A percentile compares a stretch with the other conserved stretches of the same genome.
Evolutionary conservation across 1,284 basidiomycete species (phyloP).

Genomic region (Sporisorium scitamineum): DNA sequence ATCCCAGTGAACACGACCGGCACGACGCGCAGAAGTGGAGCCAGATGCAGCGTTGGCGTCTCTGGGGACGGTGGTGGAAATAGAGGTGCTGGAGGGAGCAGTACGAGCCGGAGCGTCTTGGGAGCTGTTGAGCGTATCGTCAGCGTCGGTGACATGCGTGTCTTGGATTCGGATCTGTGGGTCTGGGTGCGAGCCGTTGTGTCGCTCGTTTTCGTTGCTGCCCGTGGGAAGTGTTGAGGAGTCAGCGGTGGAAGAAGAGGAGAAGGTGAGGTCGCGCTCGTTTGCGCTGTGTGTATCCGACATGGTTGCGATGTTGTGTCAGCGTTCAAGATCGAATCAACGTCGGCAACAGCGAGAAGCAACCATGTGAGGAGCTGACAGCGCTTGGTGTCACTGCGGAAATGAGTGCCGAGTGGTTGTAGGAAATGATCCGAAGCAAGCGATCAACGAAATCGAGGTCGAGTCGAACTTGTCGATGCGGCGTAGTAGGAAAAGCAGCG

Average conservation of each 20-base stretch:
- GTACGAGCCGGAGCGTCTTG: background rate
- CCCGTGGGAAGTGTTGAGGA: constrained; percentile 33
- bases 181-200: constrained; percentile 1
- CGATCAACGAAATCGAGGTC: background rate
- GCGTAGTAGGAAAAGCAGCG: background rate
- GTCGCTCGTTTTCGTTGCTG: constrained; percentile 18
- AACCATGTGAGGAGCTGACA: constrained; percentile 19
- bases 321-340: background rate
- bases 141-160: background rate
- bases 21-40: constrained; percentile 17
- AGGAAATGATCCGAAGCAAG: background rate
- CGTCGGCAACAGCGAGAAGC: background rate
- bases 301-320: constrained; percentile 15
- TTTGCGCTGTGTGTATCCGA: constrained; percentile 17
- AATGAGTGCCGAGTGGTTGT: background rate
- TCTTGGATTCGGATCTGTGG: constrained; percentile 19
- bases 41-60: constrained; percentile 7
- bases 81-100: constrained; percentile 11
- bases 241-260: constrained; percentile 35
- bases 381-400: constrained; percentile 29
- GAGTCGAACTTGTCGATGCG: background rate
- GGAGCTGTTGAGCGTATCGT: constrained; percentile 19
- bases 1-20: constrained; percentile 51
- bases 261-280: constrained; percentile 20
- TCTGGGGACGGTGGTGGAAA: constrained; percentile 13